phyloP scores from a whole-genome alignment of 805 yeast species.

The Isabelozyma pseudorhagii region DNA sequence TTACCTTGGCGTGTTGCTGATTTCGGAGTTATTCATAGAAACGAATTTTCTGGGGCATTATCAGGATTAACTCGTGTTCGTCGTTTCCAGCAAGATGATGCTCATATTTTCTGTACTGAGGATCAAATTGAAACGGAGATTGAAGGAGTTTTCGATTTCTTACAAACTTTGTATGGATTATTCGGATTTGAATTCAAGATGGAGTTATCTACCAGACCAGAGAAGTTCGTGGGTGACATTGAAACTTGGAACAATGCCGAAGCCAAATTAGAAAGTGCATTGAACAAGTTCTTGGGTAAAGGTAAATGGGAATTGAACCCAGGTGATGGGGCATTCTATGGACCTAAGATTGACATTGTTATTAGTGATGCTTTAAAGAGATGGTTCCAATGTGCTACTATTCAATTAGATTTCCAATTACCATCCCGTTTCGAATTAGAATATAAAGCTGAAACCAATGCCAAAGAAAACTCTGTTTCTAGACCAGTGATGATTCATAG shows the following conservation, averaged over 20 bases:
- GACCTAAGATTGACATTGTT: conserved; percentile 95
- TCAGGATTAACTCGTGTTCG: conserved; percentile 92
- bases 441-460: conserved; percentile 65
- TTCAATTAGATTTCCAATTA: conserved; percentile 97
- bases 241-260: conserved; percentile 96
- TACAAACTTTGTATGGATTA: conserved; percentile 80
- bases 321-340: conserved; percentile 97
- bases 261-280: conserved; percentile 73
- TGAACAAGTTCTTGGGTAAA: conserved; percentile 72
- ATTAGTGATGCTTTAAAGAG: conserved; percentile 90
- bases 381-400: conserved; percentile 99
- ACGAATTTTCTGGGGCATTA: conserved; percentile 93
- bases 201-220: conserved; percentile 97
- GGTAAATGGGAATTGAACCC: conserved; percentile 92
- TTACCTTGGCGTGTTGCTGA: conserved; percentile 99
- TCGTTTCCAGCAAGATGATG: conserved; percentile 99
- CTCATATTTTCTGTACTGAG: conserved; percentile 92
- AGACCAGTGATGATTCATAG: conserved; percentile 99
- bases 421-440: conserved; percentile 91
- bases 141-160: conserved; percentile 78
- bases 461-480: conserved; percentile 51
- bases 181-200: conserved; percentile 94
- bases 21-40: conserved; percentile 95
- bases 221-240: conserved; percentile 89
- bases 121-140: conserved; percentile 90